Conservation (phyloP, 1,284 basidiomycete species). For the Vanrija sp. region DNA sequence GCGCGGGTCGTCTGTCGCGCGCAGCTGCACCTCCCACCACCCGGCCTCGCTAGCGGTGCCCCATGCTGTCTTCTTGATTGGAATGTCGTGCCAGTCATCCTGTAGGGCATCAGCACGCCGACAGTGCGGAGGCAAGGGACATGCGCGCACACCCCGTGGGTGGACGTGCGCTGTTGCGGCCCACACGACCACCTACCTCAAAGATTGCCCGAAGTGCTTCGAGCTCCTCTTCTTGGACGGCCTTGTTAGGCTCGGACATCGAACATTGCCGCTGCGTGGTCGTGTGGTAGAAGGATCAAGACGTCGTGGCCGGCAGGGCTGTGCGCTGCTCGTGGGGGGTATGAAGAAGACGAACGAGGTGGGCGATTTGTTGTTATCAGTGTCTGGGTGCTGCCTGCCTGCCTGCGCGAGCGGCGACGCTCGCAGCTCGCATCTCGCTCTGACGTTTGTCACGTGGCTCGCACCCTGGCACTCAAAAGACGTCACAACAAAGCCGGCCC, state of each 20-base stretch:
- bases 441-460: too few species aligned
- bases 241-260: constrained; percentile 40
- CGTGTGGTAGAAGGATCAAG: background rate
- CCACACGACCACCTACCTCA: constrained; percentile 16
- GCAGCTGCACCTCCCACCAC: constrained; percentile 43
- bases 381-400: too few species aligned
- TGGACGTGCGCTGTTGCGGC: too few species aligned
- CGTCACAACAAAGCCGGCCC: too few species aligned
- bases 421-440: too few species aligned
- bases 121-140: too few species aligned
- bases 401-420: too few species aligned
- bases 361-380: background rate
- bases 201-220: constrained; percentile 44
- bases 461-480: too few species aligned
- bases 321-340: constrained; percentile 1
- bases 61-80: constrained; percentile 45
- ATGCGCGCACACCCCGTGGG: too few species aligned
- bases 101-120: constrained; percentile 2
- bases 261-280: constrained; percentile 17
- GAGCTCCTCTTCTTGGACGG: constrained; percentile 44
- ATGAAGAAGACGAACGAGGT: background rate
- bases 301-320: background rate
- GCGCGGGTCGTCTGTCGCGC: constrained; percentile 31
- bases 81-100: constrained; percentile 46
- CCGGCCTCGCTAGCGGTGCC: constrained; percentile 38